These are phyloP conservation scores for Inga leiocalycina DNA, from an alignment of 306 rosid species.

Conservation along the genomic window DNA sequence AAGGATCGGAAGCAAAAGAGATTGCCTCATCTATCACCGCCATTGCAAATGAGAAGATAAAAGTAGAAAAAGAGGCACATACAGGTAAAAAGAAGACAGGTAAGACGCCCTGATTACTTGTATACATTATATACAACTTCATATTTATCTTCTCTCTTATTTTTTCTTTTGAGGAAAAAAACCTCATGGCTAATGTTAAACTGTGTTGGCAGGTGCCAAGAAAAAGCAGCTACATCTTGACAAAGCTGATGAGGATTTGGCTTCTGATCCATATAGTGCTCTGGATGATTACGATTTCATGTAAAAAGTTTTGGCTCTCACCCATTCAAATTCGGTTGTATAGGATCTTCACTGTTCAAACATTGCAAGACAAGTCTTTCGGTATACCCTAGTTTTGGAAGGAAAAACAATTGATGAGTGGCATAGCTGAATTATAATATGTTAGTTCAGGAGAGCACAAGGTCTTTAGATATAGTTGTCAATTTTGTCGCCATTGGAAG, in stretches of 20 bases:
- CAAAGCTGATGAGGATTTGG: conserved; percentile 79
- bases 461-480: conserved; percentile 33
- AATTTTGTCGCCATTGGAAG: conserved; percentile 41
- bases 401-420: conserved; percentile 39
- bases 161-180: not conserved
- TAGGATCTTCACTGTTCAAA: conserved; percentile 36
- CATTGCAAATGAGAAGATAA: conserved; percentile 90
- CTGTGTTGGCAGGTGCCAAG: conserved; percentile 63
- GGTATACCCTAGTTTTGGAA: conserved; percentile 29
- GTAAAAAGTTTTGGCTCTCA: conserved; percentile 54
- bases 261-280: conserved; percentile 54
- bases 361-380: conserved; percentile 48
- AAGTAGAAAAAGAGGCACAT: conserved; percentile 87
- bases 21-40: conserved; percentile 87
- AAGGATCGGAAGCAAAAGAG: conserved; percentile 95
- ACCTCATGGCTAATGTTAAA: not conserved
- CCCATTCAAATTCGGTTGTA: conserved; percentile 30
- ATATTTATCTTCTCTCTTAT: not conserved
- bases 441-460: conserved; percentile 34
- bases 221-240: conserved; percentile 89
- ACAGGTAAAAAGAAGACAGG: conserved; percentile 94
- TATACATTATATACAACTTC: not conserved
- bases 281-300: conserved; percentile 84
- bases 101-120: conserved; percentile 4
- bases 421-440: conserved; percentile 37